Percentiles rank a stretch among this genome's conserved stretches.
phyloP scores from a whole-genome alignment of 2,329 filamentous ascomycete species.

The Hypoxylon sp. region DNA sequence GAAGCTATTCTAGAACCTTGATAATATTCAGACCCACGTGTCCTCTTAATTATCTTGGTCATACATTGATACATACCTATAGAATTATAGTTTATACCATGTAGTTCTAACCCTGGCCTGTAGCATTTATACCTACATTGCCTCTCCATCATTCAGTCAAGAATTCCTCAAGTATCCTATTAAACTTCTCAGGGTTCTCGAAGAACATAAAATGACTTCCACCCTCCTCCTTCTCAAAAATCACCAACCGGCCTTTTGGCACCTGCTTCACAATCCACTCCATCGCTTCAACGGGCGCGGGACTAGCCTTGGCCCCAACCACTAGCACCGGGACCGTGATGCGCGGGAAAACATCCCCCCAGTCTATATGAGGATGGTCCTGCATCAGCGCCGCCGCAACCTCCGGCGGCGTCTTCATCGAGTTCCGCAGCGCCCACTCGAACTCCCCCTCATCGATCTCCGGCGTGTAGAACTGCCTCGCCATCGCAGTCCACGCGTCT shows the following conservation, averaged over 20 bases:
- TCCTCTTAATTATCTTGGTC: no score
- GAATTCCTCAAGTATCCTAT: slow-evolving; percentile 53
- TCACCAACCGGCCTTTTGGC: slow-evolving; percentile 45
- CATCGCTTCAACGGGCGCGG: slow-evolving; percentile 36
- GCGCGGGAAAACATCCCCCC: slow-evolving; percentile 52
- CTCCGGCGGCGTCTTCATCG: slow-evolving; percentile 50
- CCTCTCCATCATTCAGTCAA: slow-evolving; percentile 21
- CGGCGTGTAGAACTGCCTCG: slow-evolving; percentile 49
- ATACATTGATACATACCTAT: no score
- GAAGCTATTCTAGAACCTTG: no score
- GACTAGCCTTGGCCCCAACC: slow-evolving; percentile 44
- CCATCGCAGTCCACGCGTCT: slow-evolving; percentile 32
- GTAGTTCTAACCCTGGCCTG: background rate
- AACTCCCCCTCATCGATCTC: slow-evolving; percentile 46
- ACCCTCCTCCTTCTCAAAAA: slow-evolving; percentile 54
- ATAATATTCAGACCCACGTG: no score
- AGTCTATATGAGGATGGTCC: slow-evolving; percentile 51
- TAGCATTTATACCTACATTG: background rate
- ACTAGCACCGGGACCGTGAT: slow-evolving; percentile 53
- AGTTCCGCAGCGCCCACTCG: slow-evolving; percentile 49
- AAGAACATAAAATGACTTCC: slow-evolving; percentile 56
- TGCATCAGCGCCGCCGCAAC: slow-evolving; percentile 49
- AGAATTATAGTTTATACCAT: background rate
- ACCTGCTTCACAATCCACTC: slow-evolving; percentile 53
- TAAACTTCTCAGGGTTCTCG: slow-evolving; percentile 55